Evolutionary conservation across 495 filamentous ascomycete species (phyloP).

Genomic region (Tricharina praecox): DNA sequence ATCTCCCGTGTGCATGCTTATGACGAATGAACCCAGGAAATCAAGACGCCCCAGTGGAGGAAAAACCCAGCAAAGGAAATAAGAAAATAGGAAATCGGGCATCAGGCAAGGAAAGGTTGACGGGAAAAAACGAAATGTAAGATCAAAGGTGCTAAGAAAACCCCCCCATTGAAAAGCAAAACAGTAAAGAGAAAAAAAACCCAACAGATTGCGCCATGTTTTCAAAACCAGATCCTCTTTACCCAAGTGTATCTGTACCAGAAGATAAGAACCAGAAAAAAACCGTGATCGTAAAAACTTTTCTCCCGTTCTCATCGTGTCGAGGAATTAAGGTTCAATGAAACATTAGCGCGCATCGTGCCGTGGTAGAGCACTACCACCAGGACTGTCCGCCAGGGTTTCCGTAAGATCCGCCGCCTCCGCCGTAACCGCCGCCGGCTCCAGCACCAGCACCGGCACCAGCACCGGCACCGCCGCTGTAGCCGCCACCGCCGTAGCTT

Average conservation of each 20-base stretch:
- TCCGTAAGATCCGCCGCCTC: conserved; percentile 39
- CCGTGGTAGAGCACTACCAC: conserved; percentile 54
- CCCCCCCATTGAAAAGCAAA: conserved; percentile 3
- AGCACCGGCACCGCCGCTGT: conserved; percentile 38
- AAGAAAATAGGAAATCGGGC: conserved; percentile 20
- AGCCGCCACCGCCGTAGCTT: conserved; percentile 29
- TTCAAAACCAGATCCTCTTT: conserved; percentile 25
- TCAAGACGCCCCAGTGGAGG: background rate
- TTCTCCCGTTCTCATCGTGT: conserved; percentile 21
- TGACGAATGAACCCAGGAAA: background rate
- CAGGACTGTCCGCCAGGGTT: conserved; percentile 82
- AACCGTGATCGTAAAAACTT: conserved; percentile 9
- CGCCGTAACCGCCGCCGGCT: conserved; percentile 19
- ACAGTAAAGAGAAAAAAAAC: conserved; percentile 35
- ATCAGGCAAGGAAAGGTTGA: too few relatives aligned
- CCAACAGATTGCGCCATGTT: conserved; percentile 27
- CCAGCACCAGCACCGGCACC: too few relatives aligned
- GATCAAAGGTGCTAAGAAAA: conserved; percentile 27
- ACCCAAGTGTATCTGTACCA: conserved; percentile 15
- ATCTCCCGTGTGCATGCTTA: background rate
- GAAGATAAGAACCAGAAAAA: conserved; percentile 24
- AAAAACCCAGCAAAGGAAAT: conserved; percentile 32
- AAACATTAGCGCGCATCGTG: conserved; percentile 24
- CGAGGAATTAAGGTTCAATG: conserved; percentile 18
- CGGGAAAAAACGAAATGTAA: conserved; percentile 24